Percentiles rank a stretch among this genome's conserved stretches.
Conservation (phyloP, 1,284 basidiomycete species). For the Mrakiaceae sp. region DNA sequence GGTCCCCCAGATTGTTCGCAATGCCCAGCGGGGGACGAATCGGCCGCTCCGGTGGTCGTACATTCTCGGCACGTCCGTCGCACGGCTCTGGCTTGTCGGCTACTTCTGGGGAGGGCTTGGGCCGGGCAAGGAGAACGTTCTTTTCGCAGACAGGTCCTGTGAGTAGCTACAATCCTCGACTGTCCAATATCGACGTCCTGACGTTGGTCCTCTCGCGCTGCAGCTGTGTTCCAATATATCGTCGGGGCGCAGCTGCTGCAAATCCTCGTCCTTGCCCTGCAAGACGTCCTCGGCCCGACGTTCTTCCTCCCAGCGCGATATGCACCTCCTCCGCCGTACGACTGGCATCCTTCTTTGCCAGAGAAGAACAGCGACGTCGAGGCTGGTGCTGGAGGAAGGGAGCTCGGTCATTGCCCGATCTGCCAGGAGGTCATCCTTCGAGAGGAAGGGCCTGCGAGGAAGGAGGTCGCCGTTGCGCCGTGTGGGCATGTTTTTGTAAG, state of each 20-base stretch:
- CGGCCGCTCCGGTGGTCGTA: conserved; percentile 11
- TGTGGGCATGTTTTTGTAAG: conserved; percentile 14
- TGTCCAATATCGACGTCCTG: neutral
- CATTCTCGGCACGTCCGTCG: neutral
- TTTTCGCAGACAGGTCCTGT: conserved; percentile 11
- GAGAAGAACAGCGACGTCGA: neutral
- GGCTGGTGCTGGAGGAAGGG: neutral
- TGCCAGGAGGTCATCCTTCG: conserved; percentile 9
- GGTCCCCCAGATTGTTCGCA: conserved; percentile 11
- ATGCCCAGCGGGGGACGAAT: neutral
- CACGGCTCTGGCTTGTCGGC: neutral
- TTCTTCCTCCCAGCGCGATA: conserved; percentile 11
- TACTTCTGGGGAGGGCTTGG: conserved; percentile 7
- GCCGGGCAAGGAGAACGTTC: conserved; percentile 3
- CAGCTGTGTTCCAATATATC: conserved; percentile 1
- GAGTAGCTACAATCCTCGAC: neutral
- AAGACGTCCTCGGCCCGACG: neutral
- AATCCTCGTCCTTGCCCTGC: neutral
- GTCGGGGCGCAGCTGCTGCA: neutral
- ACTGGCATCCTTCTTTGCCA: conserved; percentile 6
- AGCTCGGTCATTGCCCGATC: conserved; percentile 8
- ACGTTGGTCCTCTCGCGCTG: neutral
- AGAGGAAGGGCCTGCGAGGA: neutral
- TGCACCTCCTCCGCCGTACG: conserved; percentile 14
- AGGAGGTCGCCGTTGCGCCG: neutral